Conservation (phyloP, 768 basidiomycete species). For the Amanita jacksonii region DNA sequence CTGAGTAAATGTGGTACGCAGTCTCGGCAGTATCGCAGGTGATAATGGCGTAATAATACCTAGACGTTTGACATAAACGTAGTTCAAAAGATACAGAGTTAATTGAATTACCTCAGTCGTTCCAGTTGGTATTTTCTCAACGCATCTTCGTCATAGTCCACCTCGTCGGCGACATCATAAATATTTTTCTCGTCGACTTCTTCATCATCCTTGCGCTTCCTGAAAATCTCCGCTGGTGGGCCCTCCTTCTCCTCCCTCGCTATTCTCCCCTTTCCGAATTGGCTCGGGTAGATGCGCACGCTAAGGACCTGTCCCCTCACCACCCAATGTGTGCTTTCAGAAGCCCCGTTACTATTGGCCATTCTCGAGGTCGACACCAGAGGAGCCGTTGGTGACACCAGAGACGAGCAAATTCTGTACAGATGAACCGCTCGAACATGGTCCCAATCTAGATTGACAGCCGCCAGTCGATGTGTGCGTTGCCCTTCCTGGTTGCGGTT, state of each 20-base stretch:
- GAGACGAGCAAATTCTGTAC: slow-evolving; percentile 87
- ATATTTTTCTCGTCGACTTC: slow-evolving; percentile 58
- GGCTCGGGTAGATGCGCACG: slow-evolving; percentile 84
- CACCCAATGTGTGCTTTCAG: slow-evolving; percentile 21
- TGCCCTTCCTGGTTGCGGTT: slow-evolving; percentile 22
- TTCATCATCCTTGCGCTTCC: slow-evolving; percentile 33
- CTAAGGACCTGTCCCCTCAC: slow-evolving; percentile 60
- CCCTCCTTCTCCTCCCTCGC: slow-evolving; percentile 83
- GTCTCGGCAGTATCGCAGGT: slow-evolving; percentile 75
- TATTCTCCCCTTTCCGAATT: slow-evolving; percentile 87
- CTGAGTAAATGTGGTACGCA: slow-evolving; percentile 70
- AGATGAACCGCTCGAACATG: slow-evolving; percentile 83
- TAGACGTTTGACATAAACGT: slow-evolving; percentile 20
- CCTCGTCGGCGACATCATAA: slow-evolving; percentile 56
- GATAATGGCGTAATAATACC: slow-evolving; percentile 93
- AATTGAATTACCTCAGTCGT: slow-evolving; percentile 61
- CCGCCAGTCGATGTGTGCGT: slow-evolving; percentile 66
- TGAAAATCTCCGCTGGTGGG: slow-evolving; percentile 80
- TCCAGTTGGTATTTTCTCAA: slow-evolving; percentile 89
- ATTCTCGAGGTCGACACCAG: slow-evolving; percentile 21
- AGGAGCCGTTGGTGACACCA: slow-evolving; percentile 55
- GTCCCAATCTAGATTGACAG: slow-evolving; percentile 98
- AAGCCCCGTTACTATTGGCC: slow-evolving; percentile 11
- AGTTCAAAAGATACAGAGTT: not conserved
- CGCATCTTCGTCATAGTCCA: slow-evolving; percentile 83